Base-by-base conservation (phyloP, 2,329 filamentous ascomycete genomes). In the Delphinella strobiligena region DNA sequence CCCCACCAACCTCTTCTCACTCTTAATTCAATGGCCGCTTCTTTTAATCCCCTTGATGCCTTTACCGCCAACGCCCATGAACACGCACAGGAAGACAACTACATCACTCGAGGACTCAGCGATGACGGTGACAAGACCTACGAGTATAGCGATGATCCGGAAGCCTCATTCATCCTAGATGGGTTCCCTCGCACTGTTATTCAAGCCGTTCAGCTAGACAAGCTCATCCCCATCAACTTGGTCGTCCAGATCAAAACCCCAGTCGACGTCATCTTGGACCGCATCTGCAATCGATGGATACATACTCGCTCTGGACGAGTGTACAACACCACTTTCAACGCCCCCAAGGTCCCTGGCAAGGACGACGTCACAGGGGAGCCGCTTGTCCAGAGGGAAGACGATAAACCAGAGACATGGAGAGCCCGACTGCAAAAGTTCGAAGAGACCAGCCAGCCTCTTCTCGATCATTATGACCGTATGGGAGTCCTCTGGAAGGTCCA, bases 271-370 rank as follows among this genome's bases (percentile, higher is more conserved):
- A 87, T 98, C 45, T 72, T 96, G 48, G 78, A 87, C 51, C 82
- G 91, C 40, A 95, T 98, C 51, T 78, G 83, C 32, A 87, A 86
- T 37, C 81, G 91, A 42, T 95, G 88, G 88, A 81, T 95, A 31
- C 91, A 98, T 61, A 82, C 83, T 53, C 78, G 86, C 1, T 93
- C 86, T 0, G 91, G 91, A 1, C 74, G 91, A 19, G 82, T 95
- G 12, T 98, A 98, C 69, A 98, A 98, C 60, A 93, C 87, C 2
- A 79, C 79, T 0, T 98, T 94, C 67, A 87, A 96, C 55, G 73
- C 82, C 5, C 91, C 91, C 1, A 81, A 80, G 49, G 77, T 88
- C 1, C 63, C 76, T 0, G 89, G 91, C 18, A 75, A 71, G 49
- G 91, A 98, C 61, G 91, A 98, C 59, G 56, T 95, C 35, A 98